These are phyloP conservation scores for Aegle marmelos DNA, from an alignment of 345 rosid species.

Conservation along the genomic window DNA sequence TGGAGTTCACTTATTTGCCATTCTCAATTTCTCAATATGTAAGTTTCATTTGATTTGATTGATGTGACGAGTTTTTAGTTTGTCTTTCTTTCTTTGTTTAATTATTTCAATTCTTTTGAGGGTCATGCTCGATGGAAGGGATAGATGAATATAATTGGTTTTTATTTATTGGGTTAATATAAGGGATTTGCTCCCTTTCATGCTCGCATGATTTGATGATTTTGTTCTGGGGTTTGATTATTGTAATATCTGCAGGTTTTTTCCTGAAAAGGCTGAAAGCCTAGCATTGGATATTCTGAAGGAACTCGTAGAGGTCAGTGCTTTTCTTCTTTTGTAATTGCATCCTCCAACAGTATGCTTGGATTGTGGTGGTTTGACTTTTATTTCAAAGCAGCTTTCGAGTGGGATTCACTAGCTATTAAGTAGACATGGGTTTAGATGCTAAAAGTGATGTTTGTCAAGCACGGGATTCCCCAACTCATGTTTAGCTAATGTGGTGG, in stretches of 20 bases:
- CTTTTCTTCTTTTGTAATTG: background rate
- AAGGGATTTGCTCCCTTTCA: background rate
- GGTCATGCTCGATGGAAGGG: background rate
- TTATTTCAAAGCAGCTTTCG: background rate
- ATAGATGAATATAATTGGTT: background rate
- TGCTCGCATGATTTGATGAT: background rate
- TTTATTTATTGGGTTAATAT: background rate
- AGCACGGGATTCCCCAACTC: no score
- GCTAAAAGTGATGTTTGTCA: background rate
- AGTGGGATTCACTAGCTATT: background rate
- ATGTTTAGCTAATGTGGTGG: background rate
- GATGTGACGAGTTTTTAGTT: no score
- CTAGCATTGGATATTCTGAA: constrained; percentile 61
- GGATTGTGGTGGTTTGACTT: background rate
- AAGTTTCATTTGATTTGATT: constrained; percentile 5
- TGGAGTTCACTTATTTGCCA: constrained; percentile 87
- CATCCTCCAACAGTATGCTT: background rate
- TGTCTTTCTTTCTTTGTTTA: no score
- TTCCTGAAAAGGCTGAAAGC: constrained; percentile 72
- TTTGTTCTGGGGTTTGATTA: constrained; percentile 17
- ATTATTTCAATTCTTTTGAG: background rate
- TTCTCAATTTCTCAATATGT: constrained; percentile 82
- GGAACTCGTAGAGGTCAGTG: constrained; percentile 62
- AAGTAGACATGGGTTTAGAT: background rate
- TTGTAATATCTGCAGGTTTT: constrained; percentile 54